Percentiles rank a stretch among this genome's conserved stretches.
Conservation (phyloP, 2,329 filamentous ascomycete genomes). For the Beauveria pseudobassiana region DNA sequence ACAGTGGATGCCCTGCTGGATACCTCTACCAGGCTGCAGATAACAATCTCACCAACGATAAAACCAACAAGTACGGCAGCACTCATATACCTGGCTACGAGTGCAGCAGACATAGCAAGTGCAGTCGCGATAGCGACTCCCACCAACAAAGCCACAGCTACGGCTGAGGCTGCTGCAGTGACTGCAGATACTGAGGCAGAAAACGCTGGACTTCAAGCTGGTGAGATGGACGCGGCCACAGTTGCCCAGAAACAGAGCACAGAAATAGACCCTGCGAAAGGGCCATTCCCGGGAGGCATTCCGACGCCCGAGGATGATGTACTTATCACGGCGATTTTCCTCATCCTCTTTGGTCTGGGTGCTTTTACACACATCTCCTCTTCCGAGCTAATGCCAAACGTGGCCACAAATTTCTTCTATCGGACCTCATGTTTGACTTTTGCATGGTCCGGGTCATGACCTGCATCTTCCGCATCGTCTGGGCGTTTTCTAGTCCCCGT, state of each 20-base stretch:
- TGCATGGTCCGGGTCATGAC: conserved; percentile 27
- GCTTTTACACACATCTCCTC: conserved; percentile 19
- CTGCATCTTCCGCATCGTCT: conserved; percentile 28
- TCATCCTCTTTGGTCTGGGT: conserved; percentile 18
- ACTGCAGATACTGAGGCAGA: neutral
- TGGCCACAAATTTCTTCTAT: conserved; percentile 32
- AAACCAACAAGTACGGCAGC: neutral
- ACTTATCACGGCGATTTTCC: conserved; percentile 19
- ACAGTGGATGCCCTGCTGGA: neutral
- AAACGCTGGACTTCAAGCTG: neutral
- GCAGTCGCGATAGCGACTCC: neutral
- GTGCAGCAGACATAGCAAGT: neutral
- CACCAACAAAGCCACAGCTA: neutral
- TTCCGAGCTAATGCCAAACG: conserved; percentile 23
- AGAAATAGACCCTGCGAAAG: neutral
- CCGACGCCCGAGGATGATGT: conserved; percentile 14
- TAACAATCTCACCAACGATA: neutral
- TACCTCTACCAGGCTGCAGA: neutral
- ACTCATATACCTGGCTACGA: neutral
- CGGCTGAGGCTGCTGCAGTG: neutral
- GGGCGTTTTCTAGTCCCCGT: conserved; percentile 21
- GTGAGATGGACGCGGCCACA: neutral
- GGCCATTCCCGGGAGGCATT: conserved; percentile 8
- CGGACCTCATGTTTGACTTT: conserved; percentile 29
- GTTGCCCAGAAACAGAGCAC: neutral